These are phyloP conservation scores for Hemerocallis citrina DNA, from an alignment of 106 monocot genomes.

Conservation along the genomic window DNA sequence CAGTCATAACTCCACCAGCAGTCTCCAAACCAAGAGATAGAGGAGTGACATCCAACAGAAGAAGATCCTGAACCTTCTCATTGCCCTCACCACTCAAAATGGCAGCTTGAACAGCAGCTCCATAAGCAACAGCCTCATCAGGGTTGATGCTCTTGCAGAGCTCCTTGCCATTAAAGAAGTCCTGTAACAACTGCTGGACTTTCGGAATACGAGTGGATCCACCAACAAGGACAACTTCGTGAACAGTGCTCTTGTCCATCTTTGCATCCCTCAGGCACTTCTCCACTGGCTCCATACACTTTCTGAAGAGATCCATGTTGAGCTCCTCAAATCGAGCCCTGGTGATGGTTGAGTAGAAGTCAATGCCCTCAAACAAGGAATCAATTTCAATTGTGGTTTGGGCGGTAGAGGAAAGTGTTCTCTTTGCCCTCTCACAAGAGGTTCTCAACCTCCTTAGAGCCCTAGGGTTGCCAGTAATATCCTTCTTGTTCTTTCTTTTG, in stretches of 20 bases:
- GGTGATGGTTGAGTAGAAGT: too few relatives aligned
- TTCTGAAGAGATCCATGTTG: too few relatives aligned
- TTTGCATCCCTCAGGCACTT: too few relatives aligned
- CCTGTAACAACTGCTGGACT: too few relatives aligned
- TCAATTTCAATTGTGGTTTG: constrained; percentile 31
- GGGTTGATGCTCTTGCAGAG: constrained; percentile 76
- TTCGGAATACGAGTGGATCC: too few relatives aligned
- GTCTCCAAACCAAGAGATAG: constrained; percentile 24
- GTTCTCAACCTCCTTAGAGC: constrained; percentile 24
- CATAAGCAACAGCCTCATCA: constrained; percentile 59
- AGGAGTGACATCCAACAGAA: constrained; percentile 56
- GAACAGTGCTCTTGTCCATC: too few relatives aligned
- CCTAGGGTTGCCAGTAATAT: constrained; percentile 23
- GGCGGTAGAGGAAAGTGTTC: constrained; percentile 23
- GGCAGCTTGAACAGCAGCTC: constrained; percentile 64
- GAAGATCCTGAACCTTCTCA: constrained; percentile 46
- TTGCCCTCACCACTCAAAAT: constrained; percentile 54
- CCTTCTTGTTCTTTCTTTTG: too few relatives aligned
- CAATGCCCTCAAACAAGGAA: too few relatives aligned
- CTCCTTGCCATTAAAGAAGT: constrained; percentile 81
- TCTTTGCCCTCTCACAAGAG: constrained; percentile 27
- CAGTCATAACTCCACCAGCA: constrained; percentile 29
- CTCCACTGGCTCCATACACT: too few relatives aligned
- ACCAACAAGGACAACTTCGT: too few relatives aligned
- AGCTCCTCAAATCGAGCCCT: too few relatives aligned